These are phyloP conservation scores for Geotrichum bryndzae DNA, from an alignment of 1,139 yeast genomes.

Conservation along the genomic window DNA sequence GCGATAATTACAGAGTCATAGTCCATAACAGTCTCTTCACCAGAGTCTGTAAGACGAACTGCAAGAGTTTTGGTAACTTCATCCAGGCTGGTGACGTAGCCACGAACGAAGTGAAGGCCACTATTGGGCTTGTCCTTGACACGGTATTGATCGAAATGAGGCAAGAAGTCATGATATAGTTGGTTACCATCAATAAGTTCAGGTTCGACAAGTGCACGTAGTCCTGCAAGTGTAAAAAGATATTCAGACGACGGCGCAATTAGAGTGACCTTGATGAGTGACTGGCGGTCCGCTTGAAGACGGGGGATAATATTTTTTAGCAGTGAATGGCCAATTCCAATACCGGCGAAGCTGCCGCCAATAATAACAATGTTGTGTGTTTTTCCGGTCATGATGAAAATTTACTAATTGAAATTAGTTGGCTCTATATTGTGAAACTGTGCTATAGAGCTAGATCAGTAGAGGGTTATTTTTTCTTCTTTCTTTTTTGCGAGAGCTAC, in stretches of 20 bases:
- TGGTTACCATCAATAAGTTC: conserved; percentile 5
- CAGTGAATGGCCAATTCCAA: background rate
- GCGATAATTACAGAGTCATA: conserved; percentile 8
- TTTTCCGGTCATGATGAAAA: background rate
- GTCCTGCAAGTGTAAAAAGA: conserved; percentile 1
- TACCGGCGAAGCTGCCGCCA: conserved; percentile 10
- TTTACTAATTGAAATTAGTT: background rate
- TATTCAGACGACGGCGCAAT: conserved; percentile 6
- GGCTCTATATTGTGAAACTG: no score
- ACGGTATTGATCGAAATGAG: background rate
- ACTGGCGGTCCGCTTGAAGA: background rate
- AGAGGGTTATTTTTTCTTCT: no score
- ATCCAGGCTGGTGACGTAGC: background rate
- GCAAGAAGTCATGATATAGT: background rate
- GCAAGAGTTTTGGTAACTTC: background rate
- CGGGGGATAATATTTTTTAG: background rate
- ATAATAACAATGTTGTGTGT: conserved; percentile 7
- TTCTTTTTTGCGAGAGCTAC: no score
- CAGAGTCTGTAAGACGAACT: background rate
- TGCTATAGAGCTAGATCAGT: no score
- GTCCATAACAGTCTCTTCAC: background rate
- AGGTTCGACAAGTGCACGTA: conserved; percentile 9
- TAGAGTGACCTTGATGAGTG: background rate
- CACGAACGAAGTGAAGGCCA: conserved; percentile 8
- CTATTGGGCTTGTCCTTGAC: background rate